Percentiles rank a stretch among this genome's conserved stretches.
phyloP scores from a whole-genome alignment of 2,329 filamentous ascomycete species.

The Pseudopithomyces chartarum region DNA sequence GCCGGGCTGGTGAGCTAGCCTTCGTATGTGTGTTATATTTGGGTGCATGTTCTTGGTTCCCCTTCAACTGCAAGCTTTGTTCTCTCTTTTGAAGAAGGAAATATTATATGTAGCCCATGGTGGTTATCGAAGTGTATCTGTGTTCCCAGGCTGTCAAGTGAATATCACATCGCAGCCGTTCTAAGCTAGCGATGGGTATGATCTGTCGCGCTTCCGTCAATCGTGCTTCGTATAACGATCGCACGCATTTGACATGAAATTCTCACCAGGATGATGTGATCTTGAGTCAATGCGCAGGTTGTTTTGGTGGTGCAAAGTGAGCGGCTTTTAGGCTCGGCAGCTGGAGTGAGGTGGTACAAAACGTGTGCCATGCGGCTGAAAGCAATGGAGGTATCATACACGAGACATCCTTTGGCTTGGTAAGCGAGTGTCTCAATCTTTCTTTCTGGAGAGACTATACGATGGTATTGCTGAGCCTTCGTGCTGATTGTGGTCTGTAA shows the following conservation, averaged over 20 bases:
- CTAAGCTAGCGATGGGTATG: not conserved
- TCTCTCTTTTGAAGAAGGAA: no score
- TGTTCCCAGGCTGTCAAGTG: no score
- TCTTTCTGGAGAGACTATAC: not conserved
- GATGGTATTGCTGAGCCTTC: not conserved
- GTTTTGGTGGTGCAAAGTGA: not conserved
- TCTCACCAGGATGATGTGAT: not conserved
- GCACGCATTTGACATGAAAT: not conserved
- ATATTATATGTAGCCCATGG: no score
- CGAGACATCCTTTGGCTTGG: not conserved
- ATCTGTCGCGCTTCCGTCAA: not conserved
- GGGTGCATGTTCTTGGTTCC: not conserved
- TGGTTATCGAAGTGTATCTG: no score
- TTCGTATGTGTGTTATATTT: not conserved
- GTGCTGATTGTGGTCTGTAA: not conserved
- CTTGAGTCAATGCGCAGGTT: no score
- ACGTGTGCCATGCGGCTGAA: slow-evolving; percentile 1
- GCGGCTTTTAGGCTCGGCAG: not conserved
- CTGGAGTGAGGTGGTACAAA: not conserved
- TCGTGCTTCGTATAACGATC: not conserved
- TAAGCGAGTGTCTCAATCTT: not conserved
- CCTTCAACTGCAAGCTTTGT: not conserved
- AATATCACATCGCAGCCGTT: no score
- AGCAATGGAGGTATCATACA: not conserved
- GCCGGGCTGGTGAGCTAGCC: not conserved